Conservation (phyloP, 1,284 basidiomycete species). For the Boletellus deceptivus region DNA sequence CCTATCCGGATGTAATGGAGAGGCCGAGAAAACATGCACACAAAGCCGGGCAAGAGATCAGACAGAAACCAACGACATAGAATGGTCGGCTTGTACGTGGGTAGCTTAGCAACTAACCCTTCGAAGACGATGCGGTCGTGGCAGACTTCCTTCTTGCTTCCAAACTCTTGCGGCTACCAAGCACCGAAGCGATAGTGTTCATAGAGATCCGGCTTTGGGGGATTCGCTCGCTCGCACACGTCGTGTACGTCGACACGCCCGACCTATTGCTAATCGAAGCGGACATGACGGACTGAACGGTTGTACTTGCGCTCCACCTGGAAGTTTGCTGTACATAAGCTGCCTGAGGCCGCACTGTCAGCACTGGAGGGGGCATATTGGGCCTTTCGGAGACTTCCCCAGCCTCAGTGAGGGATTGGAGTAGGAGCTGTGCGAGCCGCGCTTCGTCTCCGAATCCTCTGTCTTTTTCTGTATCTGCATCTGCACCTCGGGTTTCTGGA, state of each 20-base stretch:
- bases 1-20: no score
- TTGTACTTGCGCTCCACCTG: constrained; percentile 33
- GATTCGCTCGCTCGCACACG: constrained; percentile 28
- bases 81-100: background rate
- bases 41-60: constrained; percentile 9
- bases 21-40: background rate
- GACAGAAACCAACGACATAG: background rate
- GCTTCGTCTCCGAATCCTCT: constrained; percentile 30
- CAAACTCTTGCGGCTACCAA: constrained; percentile 30
- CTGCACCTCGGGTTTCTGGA: constrained; percentile 21
- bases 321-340: constrained; percentile 23
- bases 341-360: constrained; percentile 14
- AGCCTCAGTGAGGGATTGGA: constrained; percentile 27
- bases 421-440: constrained; percentile 28
- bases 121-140: constrained; percentile 27
- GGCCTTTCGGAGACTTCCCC: constrained; percentile 5
- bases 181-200: constrained; percentile 28
- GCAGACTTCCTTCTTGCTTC: constrained; percentile 29
- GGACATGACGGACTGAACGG: constrained; percentile 27
- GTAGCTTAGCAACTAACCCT: constrained; percentile 12
- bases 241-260: constrained; percentile 29
- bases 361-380: constrained; percentile 1
- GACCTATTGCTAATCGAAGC: constrained; percentile 31
- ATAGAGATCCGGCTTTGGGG: constrained; percentile 30
- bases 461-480: constrained; percentile 19